Conservation (phyloP, 495 filamentous ascomycete genomes). For the Penicillium riverlandense region DNA sequence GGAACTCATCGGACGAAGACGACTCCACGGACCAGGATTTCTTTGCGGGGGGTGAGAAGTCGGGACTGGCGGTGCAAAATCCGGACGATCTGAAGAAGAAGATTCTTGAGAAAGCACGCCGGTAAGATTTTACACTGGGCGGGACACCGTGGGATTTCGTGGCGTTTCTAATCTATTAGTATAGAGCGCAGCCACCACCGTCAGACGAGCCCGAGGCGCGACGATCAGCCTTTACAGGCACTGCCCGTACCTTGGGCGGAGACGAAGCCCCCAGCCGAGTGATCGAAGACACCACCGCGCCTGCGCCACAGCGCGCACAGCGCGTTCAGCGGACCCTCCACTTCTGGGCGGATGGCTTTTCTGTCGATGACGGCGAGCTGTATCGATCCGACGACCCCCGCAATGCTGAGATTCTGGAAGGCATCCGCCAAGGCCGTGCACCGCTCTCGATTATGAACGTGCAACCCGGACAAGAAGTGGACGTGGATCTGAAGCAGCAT, state of each 20-base stretch:
- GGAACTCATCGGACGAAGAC: conserved; percentile 56
- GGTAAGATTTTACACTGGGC: conserved; percentile 39
- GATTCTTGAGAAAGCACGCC: conserved; percentile 75
- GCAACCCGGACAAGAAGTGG: conserved; percentile 72
- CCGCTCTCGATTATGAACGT: conserved; percentile 88
- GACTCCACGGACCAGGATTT: conserved; percentile 66
- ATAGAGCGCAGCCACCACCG: conserved; percentile 52
- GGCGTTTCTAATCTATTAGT: not conserved
- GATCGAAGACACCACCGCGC: conserved; percentile 57
- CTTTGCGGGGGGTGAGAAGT: conserved; percentile 95
- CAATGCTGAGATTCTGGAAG: conserved; percentile 70
- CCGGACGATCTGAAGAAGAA: conserved; percentile 67
- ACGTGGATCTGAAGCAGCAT: conserved; percentile 84
- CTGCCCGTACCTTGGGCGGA: conserved; percentile 81
- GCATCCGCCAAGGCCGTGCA: conserved; percentile 81
- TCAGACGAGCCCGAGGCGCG: conserved; percentile 48
- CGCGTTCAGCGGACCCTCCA: conserved; percentile 68
- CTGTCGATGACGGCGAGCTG: conserved; percentile 89
- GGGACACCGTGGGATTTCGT: no score
- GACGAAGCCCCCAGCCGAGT: conserved; percentile 73
- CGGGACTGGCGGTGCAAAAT: conserved; percentile 89
- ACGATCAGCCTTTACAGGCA: conserved; percentile 63
- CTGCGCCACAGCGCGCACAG: conserved; percentile 32
- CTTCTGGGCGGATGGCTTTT: conserved; percentile 92
- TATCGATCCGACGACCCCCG: conserved; percentile 82